phyloP scores from a whole-genome alignment of 2,329 filamentous ascomycete species.

The Fusarium succisae region DNA sequence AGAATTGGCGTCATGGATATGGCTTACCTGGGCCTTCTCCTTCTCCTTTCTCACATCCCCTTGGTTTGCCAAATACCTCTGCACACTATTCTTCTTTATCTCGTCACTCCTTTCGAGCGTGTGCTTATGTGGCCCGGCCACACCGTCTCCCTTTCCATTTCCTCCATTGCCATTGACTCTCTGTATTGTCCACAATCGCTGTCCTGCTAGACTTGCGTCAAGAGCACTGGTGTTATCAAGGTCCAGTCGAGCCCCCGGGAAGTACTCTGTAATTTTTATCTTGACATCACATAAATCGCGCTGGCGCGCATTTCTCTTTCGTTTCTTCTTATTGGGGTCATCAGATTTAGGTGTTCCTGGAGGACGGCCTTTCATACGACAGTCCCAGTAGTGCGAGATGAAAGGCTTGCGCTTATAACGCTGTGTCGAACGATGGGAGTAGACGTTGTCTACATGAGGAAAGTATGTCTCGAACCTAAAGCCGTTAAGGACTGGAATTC shows the following conservation, averaged over 20 bases:
- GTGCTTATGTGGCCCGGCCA: conserved; percentile 79
- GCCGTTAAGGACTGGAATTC: background rate
- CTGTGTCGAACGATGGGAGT: conserved; percentile 84
- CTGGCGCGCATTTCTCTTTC: conserved; percentile 78
- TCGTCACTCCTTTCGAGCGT: conserved; percentile 77
- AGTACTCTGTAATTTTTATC: conserved; percentile 86
- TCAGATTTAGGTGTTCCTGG: conserved; percentile 82
- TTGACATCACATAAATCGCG: conserved; percentile 86
- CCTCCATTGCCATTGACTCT: conserved; percentile 80
- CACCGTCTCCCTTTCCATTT: conserved; percentile 75
- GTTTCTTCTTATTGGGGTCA: conserved; percentile 83
- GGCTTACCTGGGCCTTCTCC: conserved; percentile 54
- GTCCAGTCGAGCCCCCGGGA: conserved; percentile 61
- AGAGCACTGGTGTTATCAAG: conserved; percentile 17
- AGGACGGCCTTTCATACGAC: conserved; percentile 80
- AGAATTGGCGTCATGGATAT: no score
- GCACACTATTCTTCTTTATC: conserved; percentile 83
- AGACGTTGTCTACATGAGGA: conserved; percentile 84
- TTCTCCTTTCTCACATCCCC: conserved; percentile 69
- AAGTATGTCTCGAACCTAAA: conserved; percentile 81
- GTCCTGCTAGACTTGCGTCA: conserved; percentile 50
- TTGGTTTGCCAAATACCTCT: conserved; percentile 70
- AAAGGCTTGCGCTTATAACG: conserved; percentile 85
- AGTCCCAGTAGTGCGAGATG: conserved; percentile 86
- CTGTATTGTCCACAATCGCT: conserved; percentile 77